These are phyloP conservation scores for Dictyostelium citrinum DNA, from an alignment of 78 protist species.

Conservation along the genomic window DNA sequence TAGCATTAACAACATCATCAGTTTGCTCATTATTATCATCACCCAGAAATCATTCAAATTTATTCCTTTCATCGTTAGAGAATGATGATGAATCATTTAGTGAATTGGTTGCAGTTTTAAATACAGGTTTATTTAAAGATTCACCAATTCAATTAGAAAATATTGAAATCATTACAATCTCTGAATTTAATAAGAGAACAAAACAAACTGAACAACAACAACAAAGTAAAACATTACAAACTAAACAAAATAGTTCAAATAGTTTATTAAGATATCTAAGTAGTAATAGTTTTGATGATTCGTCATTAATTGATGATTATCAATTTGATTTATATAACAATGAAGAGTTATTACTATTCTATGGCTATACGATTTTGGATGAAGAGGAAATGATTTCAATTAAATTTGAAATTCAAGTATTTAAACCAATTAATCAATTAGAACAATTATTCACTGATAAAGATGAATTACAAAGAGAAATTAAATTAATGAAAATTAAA, in stretches of 20 bases:
- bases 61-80: background rate
- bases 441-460: background rate
- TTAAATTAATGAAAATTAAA: conserved; percentile 9
- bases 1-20: background rate
- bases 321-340: conserved; percentile 11
- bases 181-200: background rate
- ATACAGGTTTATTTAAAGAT: conserved; percentile 17
- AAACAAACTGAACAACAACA: background rate
- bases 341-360: conserved; percentile 43
- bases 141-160: conserved; percentile 49
- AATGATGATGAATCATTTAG: background rate
- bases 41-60: background rate
- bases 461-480: conserved; percentile 35
- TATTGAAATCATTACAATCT: conserved; percentile 24
- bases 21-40: background rate
- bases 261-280: background rate
- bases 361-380: conserved; percentile 42
- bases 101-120: conserved; percentile 51
- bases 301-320: background rate
- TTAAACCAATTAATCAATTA: conserved; percentile 12
- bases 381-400: conserved; percentile 45
- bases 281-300: background rate
- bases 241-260: background rate
- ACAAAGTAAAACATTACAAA: background rate
- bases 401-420: conserved; percentile 12